These are phyloP conservation scores for Gastrolobium bilobum DNA, from an alignment of 306 rosid species.

Conservation along the genomic window DNA sequence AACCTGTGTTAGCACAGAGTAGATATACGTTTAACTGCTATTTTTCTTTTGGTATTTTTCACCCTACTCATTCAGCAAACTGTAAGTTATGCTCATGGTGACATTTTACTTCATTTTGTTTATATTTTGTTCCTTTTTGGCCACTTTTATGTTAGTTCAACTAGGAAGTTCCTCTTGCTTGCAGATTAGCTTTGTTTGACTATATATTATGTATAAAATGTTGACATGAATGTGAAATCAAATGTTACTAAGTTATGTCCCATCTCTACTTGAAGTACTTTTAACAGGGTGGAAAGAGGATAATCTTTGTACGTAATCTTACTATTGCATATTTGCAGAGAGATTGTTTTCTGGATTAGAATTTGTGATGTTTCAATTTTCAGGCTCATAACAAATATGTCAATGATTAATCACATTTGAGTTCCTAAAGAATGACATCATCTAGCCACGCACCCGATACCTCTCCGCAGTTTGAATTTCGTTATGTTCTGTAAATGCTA, in stretches of 20 bases:
- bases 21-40: slow-evolving; percentile 53
- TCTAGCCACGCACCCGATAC: no score
- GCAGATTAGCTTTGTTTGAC: slow-evolving; percentile 49
- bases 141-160: slow-evolving; percentile 57
- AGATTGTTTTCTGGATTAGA: no score
- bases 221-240: slow-evolving; percentile 36
- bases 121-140: slow-evolving; percentile 40
- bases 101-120: slow-evolving; percentile 46
- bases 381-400: no score
- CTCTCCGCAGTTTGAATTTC: no score
- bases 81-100: slow-evolving; percentile 62
- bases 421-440: no score
- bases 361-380: no score
- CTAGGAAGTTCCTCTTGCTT: slow-evolving; percentile 56
- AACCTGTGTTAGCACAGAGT: slow-evolving; percentile 96
- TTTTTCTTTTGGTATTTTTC: slow-evolving; percentile 28
- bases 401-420: no score
- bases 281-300: neutral
- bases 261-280: neutral
- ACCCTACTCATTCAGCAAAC: slow-evolving; percentile 48
- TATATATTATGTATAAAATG: slow-evolving; percentile 43
- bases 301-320: no score
- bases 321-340: no score
- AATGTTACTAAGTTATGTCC: neutral
- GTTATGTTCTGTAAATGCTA: no score